Evolutionary conservation across 495 filamentous ascomycete species (phyloP).

Genomic region (Daldinia loculata): DNA sequence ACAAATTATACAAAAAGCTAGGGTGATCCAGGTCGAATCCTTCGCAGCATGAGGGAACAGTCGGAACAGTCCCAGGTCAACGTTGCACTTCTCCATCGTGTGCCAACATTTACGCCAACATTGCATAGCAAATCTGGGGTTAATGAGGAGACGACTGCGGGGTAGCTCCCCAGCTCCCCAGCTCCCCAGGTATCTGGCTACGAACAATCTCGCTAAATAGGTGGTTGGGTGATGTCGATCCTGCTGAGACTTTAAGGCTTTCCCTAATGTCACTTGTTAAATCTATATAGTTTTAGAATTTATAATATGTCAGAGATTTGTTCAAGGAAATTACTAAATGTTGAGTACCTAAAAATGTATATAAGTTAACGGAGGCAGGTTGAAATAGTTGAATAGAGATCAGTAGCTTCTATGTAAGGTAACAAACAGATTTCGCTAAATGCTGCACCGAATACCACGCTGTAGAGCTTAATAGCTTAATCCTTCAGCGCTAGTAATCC

Average conservation of each 20-base stretch:
- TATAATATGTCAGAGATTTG: neutral
- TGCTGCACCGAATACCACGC: conserved; percentile 18
- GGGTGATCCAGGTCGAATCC: conserved; percentile 21
- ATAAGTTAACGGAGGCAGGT: too few relatives aligned
- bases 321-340: neutral
- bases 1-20: neutral
- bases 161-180: conserved; percentile 32
- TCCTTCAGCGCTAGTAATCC: conserved; percentile 17
- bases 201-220: neutral
- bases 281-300: neutral
- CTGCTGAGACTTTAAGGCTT: neutral
- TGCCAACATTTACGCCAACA: conserved; percentile 11
- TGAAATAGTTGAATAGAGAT: neutral
- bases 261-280: too few relatives aligned
- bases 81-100: conserved; percentile 32
- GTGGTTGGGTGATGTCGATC: conserved; percentile 10
- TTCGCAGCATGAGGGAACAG: neutral
- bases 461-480: neutral
- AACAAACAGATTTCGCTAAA: conserved; percentile 2
- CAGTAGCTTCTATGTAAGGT: neutral
- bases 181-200: neutral
- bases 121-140: conserved; percentile 22
- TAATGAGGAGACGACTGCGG: conserved; percentile 33
- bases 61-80: conserved; percentile 20
- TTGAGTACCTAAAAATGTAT: neutral